Conservation (phyloP, 345 rosid genomes). For the Citrus sp. region DNA sequence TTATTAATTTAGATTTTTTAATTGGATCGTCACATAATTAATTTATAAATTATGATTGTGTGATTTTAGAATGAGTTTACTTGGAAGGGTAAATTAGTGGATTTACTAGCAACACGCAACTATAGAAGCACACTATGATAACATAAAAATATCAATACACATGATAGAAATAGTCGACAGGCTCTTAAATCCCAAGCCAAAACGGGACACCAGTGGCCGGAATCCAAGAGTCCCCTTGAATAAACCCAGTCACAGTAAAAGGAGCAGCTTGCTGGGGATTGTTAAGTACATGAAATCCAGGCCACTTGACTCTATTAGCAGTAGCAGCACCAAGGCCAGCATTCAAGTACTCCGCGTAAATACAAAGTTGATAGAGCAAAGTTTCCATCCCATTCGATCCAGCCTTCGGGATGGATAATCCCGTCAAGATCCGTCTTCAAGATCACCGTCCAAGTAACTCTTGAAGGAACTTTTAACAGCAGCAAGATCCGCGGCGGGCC, state of each 20-base stretch:
- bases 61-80: no score
- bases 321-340: slow-evolving; percentile 45
- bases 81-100: no score
- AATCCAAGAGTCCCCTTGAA: slow-evolving; percentile 69
- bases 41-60: no score
- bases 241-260: slow-evolving; percentile 40
- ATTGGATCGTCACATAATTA: no score
- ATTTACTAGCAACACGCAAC: neutral
- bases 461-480: slow-evolving; percentile 29
- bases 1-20: no score
- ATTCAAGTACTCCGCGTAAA: slow-evolving; percentile 68
- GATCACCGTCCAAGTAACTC: slow-evolving; percentile 46
- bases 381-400: slow-evolving; percentile 55
- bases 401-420: slow-evolving; percentile 55
- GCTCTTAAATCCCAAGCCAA: slow-evolving; percentile 25
- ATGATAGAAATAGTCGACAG: neutral
- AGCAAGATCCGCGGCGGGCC: slow-evolving; percentile 38
- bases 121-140: neutral
- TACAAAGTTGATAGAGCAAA: slow-evolving; percentile 54
- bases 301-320: slow-evolving; percentile 50
- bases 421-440: slow-evolving; percentile 50
- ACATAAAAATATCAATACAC: neutral
- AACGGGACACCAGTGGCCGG: slow-evolving; percentile 61
- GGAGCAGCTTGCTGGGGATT: slow-evolving; percentile 35
- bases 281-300: slow-evolving; percentile 59